Base-by-base conservation (phyloP, 1,284 basidiomycete genomes). In the Boletus mariae region DNA sequence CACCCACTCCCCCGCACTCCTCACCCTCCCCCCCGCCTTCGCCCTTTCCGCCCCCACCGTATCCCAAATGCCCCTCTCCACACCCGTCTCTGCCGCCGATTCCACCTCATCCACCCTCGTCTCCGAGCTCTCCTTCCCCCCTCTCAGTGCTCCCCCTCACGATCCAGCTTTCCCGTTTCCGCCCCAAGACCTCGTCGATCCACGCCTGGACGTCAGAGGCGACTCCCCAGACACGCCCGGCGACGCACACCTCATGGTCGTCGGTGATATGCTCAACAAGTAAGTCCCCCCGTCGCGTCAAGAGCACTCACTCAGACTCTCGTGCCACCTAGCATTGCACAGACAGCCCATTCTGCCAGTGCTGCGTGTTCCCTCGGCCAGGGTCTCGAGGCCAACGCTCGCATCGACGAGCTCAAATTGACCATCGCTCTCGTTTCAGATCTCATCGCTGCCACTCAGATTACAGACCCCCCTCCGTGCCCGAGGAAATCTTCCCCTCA, bases 371-470 rank as follows among this genome's bases (percentile, higher is more conserved):
- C 73, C 20, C 66, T 73, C 45, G 79, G 79, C 1, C 75, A 78
- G 56, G 72, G 73, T 26, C 56, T 69, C 3, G 71, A 77, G 55
- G 78, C 79, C 9, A 70, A 68, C n/a, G 71, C 67, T 49, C 71
- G 75, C 48, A 77, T 80, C 45, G 76, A 75, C 57, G 68, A 76
- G 54, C 70, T 80, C 59, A 75, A 68, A 62, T 77, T 72, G 66
- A 76, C 75, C 17, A 75, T 80, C 48, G 54, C 72, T 8, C 58
- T 79, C 15, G 77, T 80, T 20, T 74, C 77, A 15, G 74, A 79
- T 46, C 74, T 80, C 60, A 73, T 80, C 59, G 71, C 75, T 10
- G 71, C 71, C 54, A 77, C 77, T 44, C 69, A 73, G 58, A 65
- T 80, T 38, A 60, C 66, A 26, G 77, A 78, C 58, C 64, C 67